Evolutionary conservation across 805 yeast genomes (phyloP).

Genomic region (Sungouiozyma ichnusensis): DNA sequence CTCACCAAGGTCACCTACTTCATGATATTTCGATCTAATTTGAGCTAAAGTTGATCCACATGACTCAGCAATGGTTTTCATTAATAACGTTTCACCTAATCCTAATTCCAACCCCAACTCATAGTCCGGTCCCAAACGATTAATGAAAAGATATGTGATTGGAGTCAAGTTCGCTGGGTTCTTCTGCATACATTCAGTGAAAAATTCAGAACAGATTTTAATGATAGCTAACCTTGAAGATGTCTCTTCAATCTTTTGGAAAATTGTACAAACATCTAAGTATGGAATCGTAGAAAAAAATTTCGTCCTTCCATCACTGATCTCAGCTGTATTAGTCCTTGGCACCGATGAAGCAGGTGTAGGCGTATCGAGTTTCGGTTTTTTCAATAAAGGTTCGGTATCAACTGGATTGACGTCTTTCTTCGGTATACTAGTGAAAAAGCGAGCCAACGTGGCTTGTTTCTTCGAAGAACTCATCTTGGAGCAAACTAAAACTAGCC

Average conservation of each 20-base stretch:
- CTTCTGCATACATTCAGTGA: constrained; percentile 47
- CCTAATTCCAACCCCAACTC: constrained; percentile 85
- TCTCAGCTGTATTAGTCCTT: background rate
- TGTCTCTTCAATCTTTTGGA: constrained; percentile 69
- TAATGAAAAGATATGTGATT: constrained; percentile 76
- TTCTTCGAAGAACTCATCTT: constrained; percentile 4
- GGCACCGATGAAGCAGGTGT: background rate
- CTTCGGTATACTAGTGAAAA: constrained; percentile 21
- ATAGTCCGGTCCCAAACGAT: constrained; percentile 89
- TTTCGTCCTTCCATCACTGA: background rate
- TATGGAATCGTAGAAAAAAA: constrained; percentile 24
- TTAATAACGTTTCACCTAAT: constrained; percentile 77
- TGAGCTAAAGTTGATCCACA: constrained; percentile 72
- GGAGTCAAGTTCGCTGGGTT: constrained; percentile 48
- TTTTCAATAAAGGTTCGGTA: background rate
- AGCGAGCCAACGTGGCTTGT: constrained; percentile 27
- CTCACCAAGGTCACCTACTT: constrained; percentile 81
- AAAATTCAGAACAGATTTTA: constrained; percentile 63
- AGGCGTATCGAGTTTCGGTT: background rate
- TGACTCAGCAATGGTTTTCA: constrained; percentile 82
- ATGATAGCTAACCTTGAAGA: constrained; percentile 77
- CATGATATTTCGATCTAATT: constrained; percentile 63
- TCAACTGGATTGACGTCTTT: background rate
- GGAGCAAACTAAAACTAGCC: background rate
- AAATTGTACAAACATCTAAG: constrained; percentile 43